A percentile compares a stretch with the other conserved stretches of the same genome.
phyloP scores from a whole-genome alignment of 2,329 filamentous ascomycete species.

The Paracoccidioides brasiliensis region DNA sequence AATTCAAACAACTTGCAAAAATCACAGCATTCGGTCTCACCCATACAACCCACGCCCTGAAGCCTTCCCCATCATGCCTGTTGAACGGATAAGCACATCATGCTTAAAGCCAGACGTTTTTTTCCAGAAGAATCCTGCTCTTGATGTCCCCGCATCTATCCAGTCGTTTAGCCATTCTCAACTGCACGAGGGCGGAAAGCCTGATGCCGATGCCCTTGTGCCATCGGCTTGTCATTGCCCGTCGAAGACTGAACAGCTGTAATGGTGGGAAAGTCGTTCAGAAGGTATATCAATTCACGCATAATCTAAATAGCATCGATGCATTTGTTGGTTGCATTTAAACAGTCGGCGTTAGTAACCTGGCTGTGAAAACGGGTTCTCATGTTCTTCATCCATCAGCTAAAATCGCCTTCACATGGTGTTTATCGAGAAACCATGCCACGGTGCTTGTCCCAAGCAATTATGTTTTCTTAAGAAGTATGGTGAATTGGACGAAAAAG shows the following conservation, averaged over 20 bases:
- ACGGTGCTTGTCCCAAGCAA: too few relatives aligned
- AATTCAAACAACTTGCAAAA: background rate
- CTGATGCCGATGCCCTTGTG: background rate
- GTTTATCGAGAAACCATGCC: too few relatives aligned
- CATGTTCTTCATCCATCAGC: too few relatives aligned
- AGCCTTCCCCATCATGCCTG: slow-evolving; percentile 57
- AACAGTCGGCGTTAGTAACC: too few relatives aligned
- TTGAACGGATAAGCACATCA: background rate
- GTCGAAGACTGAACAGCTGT: background rate
- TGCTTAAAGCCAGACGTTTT: slow-evolving; percentile 38
- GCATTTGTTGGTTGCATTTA: too few relatives aligned
- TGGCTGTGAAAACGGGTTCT: too few relatives aligned
- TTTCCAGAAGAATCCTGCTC: slow-evolving; percentile 39
- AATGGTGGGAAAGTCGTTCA: background rate
- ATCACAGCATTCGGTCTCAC: slow-evolving; percentile 41
- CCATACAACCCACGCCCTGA: slow-evolving; percentile 51
- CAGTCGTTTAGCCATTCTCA: background rate
- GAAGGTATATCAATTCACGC: too few relatives aligned
- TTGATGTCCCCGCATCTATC: slow-evolving; percentile 34
- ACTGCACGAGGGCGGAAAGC: background rate
- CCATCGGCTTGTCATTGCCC: background rate
- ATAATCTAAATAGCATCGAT: too few relatives aligned
- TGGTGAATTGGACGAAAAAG: too few relatives aligned
- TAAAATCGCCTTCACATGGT: too few relatives aligned
- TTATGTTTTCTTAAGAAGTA: too few relatives aligned